Evolutionary conservation across 345 rosid genomes (phyloP), one percentile per base, ranked within the genome.

Genomic region (Acer negundo): DNA sequence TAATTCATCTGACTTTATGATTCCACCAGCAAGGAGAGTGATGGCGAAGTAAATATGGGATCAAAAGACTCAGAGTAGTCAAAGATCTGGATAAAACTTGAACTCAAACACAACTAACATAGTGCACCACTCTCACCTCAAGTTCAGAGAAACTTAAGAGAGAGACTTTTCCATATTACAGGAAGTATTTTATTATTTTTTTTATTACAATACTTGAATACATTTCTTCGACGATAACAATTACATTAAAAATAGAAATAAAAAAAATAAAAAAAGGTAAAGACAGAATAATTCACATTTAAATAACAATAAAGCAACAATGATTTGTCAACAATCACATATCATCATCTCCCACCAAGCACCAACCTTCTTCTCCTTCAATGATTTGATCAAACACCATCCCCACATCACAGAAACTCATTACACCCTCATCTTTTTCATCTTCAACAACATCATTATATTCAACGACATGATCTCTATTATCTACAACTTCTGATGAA

Each of bases 351-450:
- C 79, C 88, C 68, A 94, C 88, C 67, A 86, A 69, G 67, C 81
- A 85, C 91, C 94, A 93, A 73, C 77, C 93, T 74, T 89, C 89
- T 35, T 87, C 90, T 70, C 71, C 90, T 53, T 87, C 90, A 15
- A 28, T n/a, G 51, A 78, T 75, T 71, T 74, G 76, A 53, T 82
- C 85, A 38, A 82, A 73, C 81, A 68, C 40, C 44, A 79, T 72
- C 67, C 82, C 90, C 76, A 81, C 88, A 28, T 87, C 89, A 56
- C 55, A 78, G 38, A 55, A 83, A 31, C 75, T 62, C 70, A 42
- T 40, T 38, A 6, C n/a, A n/a, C 66, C 76, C 8, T 47, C 66
- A 0, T 73, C 67, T 7, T 76, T 82, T 51, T 74, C 75, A 24
- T 61, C 66, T 7, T 10, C 62, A 3, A 51, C n/a, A n/a, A n/a